Conservation (phyloP, 305 asterid species). For the Fraxinus nigra region DNA sequence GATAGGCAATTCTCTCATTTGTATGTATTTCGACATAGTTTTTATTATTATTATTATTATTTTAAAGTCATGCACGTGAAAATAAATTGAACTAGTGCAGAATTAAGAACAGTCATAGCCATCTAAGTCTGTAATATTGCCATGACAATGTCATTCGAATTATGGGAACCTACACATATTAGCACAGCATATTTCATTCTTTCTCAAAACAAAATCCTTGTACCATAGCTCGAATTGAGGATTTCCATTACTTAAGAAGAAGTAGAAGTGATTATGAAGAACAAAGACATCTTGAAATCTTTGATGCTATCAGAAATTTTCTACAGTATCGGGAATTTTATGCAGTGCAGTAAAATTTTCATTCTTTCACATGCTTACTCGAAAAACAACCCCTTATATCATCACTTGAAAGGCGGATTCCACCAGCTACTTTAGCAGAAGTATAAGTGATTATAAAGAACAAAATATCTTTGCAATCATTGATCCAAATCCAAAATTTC, state of each 20-base stretch:
- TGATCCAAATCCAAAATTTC: neutral
- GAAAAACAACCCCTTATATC: neutral
- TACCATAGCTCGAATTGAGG: neutral
- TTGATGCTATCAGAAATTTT: neutral
- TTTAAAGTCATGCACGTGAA: neutral
- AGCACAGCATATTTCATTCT: neutral
- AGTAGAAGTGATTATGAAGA: neutral
- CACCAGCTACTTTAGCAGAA: neutral
- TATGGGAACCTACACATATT: neutral
- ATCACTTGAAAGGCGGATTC: neutral
- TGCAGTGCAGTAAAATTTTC: neutral
- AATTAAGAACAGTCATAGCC: neutral
- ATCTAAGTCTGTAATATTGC: no score
- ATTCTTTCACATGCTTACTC: neutral
- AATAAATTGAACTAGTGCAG: neutral
- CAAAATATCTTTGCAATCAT: neutral
- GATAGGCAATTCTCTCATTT: neutral
- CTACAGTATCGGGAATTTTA: neutral
- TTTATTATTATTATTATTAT: no score
- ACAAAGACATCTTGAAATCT: neutral
- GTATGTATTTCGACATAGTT: neutral
- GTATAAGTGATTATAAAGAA: neutral
- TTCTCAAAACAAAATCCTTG: neutral
- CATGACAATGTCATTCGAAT: neutral
- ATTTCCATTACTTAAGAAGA: neutral